Evolutionary conservation across 306 rosid species (phyloP), one percentile per base, ranked within the genome.

Genomic region (Malus sieversii): DNA sequence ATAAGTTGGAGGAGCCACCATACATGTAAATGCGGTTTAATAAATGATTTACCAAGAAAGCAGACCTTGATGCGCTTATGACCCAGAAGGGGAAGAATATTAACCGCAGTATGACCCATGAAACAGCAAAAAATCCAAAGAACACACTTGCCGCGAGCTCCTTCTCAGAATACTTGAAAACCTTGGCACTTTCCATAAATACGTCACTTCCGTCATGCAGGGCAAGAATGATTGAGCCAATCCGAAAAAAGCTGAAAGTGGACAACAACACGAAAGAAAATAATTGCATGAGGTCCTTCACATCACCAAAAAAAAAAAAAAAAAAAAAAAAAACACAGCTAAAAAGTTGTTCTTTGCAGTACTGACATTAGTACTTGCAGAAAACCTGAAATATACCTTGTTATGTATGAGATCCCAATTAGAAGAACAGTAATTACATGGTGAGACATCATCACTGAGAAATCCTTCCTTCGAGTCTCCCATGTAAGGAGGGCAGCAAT

Each of bases 401-500:
- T 84, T 27, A 88, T 51, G 83, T 90, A 95, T 74, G 99, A 95
- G 74, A 4, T 13, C 66, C 93, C 96, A 80, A 92, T 92, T 82
- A 95, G 84, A 77, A 86, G 38, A 76, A 92, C 93, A 16, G 97
- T 92, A 78, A 95, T 81, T 79, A 95, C 80, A 86, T 95, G 99
- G 82, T 95, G 99, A 77, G 97, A 89, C 92, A 92, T 90, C 99
- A 92, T 92, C 68, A 95, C 99, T 8, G 97, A 60, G 71, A 95
- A 95, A 87, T 95, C 99, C 85, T 95, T 95, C 87, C 99, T 86
- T 69, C 97, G 87, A 71, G 97, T 95, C 86, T 95, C 99, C 99
- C 97, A 95, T 19, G 74, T 84, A 51, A 95, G 89, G 71, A 92
- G 96, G 53, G 99, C 99, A 68, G 84, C 97, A 67, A 92, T 92